A percentile compares a stretch with the other conserved stretches of the same genome.
Conservation (phyloP, 495 filamentous ascomycete genomes). For the Usnea hakonensis region DNA sequence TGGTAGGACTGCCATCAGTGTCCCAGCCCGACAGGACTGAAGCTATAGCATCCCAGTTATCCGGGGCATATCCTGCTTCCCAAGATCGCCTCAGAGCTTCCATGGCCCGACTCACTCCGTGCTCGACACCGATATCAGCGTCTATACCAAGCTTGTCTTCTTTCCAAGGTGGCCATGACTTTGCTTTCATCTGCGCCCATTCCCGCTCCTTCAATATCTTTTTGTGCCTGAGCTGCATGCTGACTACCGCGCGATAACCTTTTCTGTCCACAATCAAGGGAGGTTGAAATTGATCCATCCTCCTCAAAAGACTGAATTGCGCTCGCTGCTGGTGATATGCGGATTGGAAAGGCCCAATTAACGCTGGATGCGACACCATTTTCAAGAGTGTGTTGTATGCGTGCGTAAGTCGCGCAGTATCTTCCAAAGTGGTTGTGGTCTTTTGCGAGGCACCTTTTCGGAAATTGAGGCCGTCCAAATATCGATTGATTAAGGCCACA, state of each 20-base stretch:
- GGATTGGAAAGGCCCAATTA: slow-evolving; percentile 41
- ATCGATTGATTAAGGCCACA: slow-evolving; percentile 25
- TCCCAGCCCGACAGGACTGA: slow-evolving; percentile 59
- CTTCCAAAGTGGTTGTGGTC: neutral
- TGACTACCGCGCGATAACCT: slow-evolving; percentile 55
- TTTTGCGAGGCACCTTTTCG: neutral
- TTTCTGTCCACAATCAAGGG: slow-evolving; percentile 48
- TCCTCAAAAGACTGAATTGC: slow-evolving; percentile 54
- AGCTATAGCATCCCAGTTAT: slow-evolving; percentile 50
- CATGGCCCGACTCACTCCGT: slow-evolving; percentile 50
- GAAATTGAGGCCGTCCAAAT: slow-evolving; percentile 20
- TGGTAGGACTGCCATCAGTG: slow-evolving; percentile 59
- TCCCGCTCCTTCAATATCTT: slow-evolving; percentile 54
- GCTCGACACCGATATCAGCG: slow-evolving; percentile 45
- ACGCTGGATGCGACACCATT: slow-evolving; percentile 47
- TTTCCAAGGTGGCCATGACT: slow-evolving; percentile 68
- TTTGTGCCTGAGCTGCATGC: slow-evolving; percentile 54
- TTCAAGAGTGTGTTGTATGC: slow-evolving; percentile 47
- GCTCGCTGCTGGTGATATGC: slow-evolving; percentile 47
- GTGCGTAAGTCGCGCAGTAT: slow-evolving; percentile 23
- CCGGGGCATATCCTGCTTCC: slow-evolving; percentile 54
- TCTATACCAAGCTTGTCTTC: slow-evolving; percentile 53
- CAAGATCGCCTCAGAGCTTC: slow-evolving; percentile 49
- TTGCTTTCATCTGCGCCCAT: slow-evolving; percentile 51
- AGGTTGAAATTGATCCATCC: slow-evolving; percentile 52